Evolutionary conservation across 164 flowering plant genomes (phyloP).

Genomic region (Nymphaea colorata): DNA sequence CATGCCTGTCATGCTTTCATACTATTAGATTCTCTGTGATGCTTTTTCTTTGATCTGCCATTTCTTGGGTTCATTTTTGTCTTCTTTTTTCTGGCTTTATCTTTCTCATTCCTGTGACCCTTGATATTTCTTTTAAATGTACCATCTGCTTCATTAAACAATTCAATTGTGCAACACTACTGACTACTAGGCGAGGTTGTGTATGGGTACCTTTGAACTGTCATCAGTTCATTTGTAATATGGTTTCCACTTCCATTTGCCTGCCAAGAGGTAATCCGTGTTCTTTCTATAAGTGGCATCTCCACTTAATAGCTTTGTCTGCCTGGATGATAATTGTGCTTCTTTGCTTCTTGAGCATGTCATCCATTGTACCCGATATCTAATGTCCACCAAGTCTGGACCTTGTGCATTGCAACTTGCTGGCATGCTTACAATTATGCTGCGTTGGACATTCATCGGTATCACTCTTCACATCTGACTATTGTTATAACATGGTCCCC

Average conservation of each 20-base stretch:
- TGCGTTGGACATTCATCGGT: background rate
- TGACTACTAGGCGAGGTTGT: background rate
- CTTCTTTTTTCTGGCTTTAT: background rate
- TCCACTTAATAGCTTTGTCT: background rate
- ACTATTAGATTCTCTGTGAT: background rate
- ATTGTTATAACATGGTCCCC: background rate
- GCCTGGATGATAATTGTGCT: background rate
- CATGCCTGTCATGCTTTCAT: no score
- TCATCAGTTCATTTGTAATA: background rate
- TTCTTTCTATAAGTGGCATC: background rate
- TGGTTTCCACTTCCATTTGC: background rate
- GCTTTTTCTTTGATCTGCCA: background rate
- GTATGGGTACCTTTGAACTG: background rate
- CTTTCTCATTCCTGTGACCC: background rate
- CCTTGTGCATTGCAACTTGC: no score
- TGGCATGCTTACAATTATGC: no score
- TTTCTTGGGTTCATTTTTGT: background rate
- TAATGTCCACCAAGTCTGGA: no score
- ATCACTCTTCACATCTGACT: background rate
- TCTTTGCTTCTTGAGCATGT: background rate
- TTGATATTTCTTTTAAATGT: background rate
- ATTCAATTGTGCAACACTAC: background rate
- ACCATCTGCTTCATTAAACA: background rate
- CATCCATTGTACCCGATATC: background rate
- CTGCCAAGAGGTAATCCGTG: background rate